Percentiles rank a stretch among this genome's conserved stretches.
Evolutionary conservation across 179 eudicot species (phyloP).

Genomic region (Actinidia arguta): DNA sequence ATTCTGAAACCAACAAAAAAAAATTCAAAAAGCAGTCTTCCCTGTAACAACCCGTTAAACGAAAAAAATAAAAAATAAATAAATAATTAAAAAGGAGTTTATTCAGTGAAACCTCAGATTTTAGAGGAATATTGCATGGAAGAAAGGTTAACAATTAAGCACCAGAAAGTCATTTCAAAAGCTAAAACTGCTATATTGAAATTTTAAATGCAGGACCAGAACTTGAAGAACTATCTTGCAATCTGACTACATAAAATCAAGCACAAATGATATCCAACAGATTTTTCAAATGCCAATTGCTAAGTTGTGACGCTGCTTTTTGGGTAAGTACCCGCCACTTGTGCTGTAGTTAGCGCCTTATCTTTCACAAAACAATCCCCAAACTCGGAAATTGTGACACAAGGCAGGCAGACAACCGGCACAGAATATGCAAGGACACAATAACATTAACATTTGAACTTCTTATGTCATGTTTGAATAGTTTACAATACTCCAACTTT

Average conservation of each 20-base stretch:
- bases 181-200: neutral
- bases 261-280: neutral
- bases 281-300: neutral
- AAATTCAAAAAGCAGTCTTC: neutral
- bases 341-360: neutral
- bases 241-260: neutral
- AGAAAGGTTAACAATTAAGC: neutral
- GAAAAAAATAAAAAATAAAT: no score
- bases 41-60: neutral
- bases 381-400: neutral
- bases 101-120: neutral
- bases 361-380: neutral
- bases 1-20: neutral
- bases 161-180: neutral
- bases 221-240: neutral
- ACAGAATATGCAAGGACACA: no score
- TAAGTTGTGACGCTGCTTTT: neutral
- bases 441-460: neutral
- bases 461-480: no score
- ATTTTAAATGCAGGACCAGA: neutral
- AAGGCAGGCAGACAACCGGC: neutral
- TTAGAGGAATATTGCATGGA: neutral
- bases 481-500: neutral
- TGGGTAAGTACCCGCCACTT: neutral
- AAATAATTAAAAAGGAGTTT: neutral